A percentile compares a stretch with the other conserved stretches of the same genome.
Evolutionary conservation across 805 yeast species (phyloP).

Genomic region (Helenozyma baotianmanensis): DNA sequence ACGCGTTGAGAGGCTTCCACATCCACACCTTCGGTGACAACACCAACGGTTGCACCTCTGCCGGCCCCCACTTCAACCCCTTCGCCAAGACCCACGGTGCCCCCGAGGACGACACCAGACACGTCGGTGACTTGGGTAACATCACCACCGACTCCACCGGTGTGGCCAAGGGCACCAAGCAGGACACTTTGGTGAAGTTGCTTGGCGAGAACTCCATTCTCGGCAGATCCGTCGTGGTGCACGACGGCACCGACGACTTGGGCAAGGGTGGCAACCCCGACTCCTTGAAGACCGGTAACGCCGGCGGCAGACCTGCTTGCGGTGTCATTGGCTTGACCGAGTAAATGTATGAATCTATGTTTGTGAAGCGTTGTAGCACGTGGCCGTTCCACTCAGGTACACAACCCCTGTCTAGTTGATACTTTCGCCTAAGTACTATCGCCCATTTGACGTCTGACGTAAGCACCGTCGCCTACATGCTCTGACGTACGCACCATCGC

Average conservation of each 20-base stretch:
- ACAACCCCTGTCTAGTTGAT: too few species aligned
- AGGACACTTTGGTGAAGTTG: slow-evolving; percentile 73
- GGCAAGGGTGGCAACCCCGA: slow-evolving; percentile 93
- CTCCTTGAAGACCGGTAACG: slow-evolving; percentile 93
- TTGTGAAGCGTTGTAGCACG: too few species aligned
- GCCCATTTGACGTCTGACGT: too few species aligned
- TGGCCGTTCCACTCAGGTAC: too few species aligned
- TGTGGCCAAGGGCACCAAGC: slow-evolving; percentile 84
- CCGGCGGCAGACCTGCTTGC: slow-evolving; percentile 98
- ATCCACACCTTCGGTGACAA: slow-evolving; percentile 97
- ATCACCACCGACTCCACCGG: slow-evolving; percentile 82
- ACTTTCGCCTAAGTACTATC: too few species aligned
- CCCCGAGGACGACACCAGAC: slow-evolving; percentile 76
- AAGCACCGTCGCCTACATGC: too few species aligned
- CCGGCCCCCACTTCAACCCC: slow-evolving; percentile 97
- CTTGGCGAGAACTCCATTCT: slow-evolving; percentile 82
- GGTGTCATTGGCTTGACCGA: slow-evolving; percentile 86
- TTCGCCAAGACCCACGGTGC: slow-evolving; percentile 87
- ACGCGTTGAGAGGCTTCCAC: slow-evolving; percentile 95
- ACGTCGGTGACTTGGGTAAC: slow-evolving; percentile 97
- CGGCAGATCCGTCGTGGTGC: slow-evolving; percentile 95
- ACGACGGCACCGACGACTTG: slow-evolving; percentile 87
- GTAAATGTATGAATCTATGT: slow-evolving; percentile 14
- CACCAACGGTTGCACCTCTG: slow-evolving; percentile 98
- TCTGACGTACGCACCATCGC: too few species aligned